Percentiles rank a stretch among this genome's conserved stretches.
Evolutionary conservation across 148 eudicot genomes (phyloP).

Genomic region (Salicornia ramosissima): DNA sequence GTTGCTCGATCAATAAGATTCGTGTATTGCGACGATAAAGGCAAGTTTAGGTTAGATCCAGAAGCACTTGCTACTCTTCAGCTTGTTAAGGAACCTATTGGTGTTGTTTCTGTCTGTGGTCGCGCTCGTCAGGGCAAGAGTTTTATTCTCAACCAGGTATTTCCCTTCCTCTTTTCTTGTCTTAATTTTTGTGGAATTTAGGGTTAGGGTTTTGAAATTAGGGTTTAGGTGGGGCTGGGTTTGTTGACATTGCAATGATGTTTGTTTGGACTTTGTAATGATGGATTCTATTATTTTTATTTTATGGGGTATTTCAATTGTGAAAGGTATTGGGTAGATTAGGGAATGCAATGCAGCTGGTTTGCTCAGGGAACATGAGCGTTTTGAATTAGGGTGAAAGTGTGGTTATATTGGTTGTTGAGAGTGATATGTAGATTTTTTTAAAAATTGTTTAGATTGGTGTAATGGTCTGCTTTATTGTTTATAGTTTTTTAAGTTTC

Average conservation of each 20-base stretch:
- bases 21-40: constrained; percentile 83
- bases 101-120: constrained; percentile 95
- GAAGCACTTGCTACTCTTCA: constrained; percentile 88
- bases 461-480: background rate
- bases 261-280: no score
- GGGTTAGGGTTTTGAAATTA: constrained; percentile 19
- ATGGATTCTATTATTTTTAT: no score
- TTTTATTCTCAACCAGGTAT: constrained; percentile 75
- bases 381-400: no score
- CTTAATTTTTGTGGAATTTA: background rate
- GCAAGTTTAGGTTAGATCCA: constrained; percentile 84
- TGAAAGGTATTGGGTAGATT: background rate
- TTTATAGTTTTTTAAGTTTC: background rate
- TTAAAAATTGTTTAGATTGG: no score
- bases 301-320: background rate
- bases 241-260: background rate
- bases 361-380: no score
- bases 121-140: constrained; percentile 99
- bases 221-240: constrained; percentile 15
- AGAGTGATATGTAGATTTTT: background rate
- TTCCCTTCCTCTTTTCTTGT: background rate
- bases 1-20: constrained; percentile 79
- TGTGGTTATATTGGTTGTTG: background rate
- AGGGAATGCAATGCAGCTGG: background rate
- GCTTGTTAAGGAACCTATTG: constrained; percentile 79